Evolutionary conservation across 768 basidiomycete species (phyloP).

Genomic region (Rhizopogon vesiculosus): DNA sequence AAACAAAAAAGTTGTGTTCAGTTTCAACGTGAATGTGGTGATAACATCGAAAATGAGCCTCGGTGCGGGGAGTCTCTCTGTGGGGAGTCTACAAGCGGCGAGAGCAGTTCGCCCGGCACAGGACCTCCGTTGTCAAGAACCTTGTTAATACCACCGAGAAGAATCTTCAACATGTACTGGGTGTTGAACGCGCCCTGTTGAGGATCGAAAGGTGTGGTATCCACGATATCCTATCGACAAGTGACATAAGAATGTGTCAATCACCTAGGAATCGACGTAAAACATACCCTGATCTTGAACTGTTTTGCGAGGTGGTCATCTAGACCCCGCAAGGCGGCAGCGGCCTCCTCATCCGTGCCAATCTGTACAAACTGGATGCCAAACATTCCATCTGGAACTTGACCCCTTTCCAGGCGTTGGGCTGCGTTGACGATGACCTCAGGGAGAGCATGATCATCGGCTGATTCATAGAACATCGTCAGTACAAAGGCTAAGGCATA

Average conservation of each 20-base stretch:
- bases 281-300: constrained; percentile 2
- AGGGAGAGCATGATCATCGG: constrained; percentile 7
- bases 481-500: neutral
- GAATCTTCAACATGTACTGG: constrained; percentile 6
- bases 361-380: constrained; percentile 37
- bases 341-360: constrained; percentile 21
- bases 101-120: constrained; percentile 6
- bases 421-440: constrained; percentile 22
- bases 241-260: neutral
- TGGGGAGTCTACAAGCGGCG: constrained; percentile 1
- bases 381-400: constrained; percentile 26
- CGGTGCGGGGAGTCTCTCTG: no score
- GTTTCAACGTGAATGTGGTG: no score
- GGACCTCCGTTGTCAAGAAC: constrained; percentile 4
- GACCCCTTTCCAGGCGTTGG: constrained; percentile 23
- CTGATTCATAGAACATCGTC: constrained; percentile 4
- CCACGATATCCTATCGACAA: constrained; percentile 33
- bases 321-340: constrained; percentile 28
- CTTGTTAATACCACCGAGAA: constrained; percentile 3
- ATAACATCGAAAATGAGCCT: no score
- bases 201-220: constrained; percentile 27
- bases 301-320: constrained; percentile 23
- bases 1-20: no score
- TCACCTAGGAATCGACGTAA: neutral
- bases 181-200: constrained; percentile 4